Percentiles rank a stretch among this genome's conserved stretches.
These are phyloP conservation scores for Sphagnum magellanicum DNA, from an alignment of 228 moss, liverwort and hornwort genomes.

Conservation along the genomic window DNA sequence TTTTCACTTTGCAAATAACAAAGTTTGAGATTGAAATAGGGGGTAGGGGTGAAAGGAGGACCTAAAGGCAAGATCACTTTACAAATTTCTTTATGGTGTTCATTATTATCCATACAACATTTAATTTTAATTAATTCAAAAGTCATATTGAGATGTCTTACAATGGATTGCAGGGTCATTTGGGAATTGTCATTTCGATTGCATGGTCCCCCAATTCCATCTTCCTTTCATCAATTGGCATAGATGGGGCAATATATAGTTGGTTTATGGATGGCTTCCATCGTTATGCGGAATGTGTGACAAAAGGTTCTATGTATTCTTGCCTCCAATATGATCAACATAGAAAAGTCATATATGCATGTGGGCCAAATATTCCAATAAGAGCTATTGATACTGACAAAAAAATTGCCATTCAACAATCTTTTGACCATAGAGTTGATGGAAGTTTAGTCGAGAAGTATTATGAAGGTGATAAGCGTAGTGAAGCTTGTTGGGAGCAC, in stretches of 20 bases:
- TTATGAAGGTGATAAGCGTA: conserved; percentile 7
- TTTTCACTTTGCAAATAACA: too few relatives aligned
- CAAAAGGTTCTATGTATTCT: conserved; percentile 54
- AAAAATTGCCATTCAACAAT: conserved; percentile 14
- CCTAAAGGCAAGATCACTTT: too few relatives aligned
- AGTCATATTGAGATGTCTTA: too few relatives aligned
- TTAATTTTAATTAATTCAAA: too few relatives aligned
- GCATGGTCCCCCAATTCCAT: conserved; percentile 70
- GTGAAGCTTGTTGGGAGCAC: conserved; percentile 34
- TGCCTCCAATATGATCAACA: conserved; percentile 45
- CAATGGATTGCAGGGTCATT: conserved; percentile 50
- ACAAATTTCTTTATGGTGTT: too few relatives aligned
- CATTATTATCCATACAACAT: too few relatives aligned
- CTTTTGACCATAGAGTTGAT: conserved; percentile 6
- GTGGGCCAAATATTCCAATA: conserved; percentile 50
- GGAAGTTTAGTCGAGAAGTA: conserved; percentile 1
- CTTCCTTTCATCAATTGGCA: conserved; percentile 51
- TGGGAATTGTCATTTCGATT: conserved; percentile 49
- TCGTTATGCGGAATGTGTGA: conserved; percentile 60
- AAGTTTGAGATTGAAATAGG: too few relatives aligned
- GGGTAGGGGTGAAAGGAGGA: too few relatives aligned
- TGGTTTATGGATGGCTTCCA: conserved; percentile 71
- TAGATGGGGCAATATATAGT: conserved; percentile 67
- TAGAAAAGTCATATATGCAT: conserved; percentile 52
- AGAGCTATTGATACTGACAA: conserved; percentile 69